A percentile compares a stretch with the other conserved stretches of the same genome.
These are phyloP conservation scores for Diaporthe aspalathi DNA, from an alignment of 2,329 filamentous ascomycete species.

Conservation along the genomic window DNA sequence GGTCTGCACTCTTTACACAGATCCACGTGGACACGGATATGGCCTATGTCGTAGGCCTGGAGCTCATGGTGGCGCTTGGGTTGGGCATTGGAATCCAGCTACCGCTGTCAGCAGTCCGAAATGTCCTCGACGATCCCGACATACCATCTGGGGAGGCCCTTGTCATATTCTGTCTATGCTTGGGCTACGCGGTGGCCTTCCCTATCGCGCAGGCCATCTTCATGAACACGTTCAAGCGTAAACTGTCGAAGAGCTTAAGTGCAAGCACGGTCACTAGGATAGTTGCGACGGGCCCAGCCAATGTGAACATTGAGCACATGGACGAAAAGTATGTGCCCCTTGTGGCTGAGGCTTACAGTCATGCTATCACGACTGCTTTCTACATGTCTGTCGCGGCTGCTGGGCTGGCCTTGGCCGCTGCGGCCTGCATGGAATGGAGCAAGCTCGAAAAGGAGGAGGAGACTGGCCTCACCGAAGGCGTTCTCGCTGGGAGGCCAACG, in stretches of 20 bases:
- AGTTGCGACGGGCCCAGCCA: not conserved
- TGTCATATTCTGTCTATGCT: not conserved
- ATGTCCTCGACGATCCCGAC: not conserved
- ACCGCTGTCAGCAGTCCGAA: constrained; percentile 2
- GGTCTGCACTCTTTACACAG: not conserved
- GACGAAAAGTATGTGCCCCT: not conserved
- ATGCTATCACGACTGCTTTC: not conserved
- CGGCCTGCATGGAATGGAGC: not conserved
- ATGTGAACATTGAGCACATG: not conserved
- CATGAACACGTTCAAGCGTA: not conserved
- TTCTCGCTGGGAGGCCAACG: not conserved
- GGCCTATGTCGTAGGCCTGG: not conserved
- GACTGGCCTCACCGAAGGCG: not conserved
- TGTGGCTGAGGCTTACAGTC: not conserved
- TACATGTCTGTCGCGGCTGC: not conserved
- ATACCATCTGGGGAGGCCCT: not conserved
- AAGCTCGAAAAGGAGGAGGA: not conserved
- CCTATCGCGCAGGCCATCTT: constrained; percentile 10
- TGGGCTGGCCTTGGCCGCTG: not conserved
- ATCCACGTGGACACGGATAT: not conserved
- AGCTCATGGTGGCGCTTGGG: not conserved
- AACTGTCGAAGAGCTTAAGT: not conserved
- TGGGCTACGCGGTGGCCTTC: not conserved
- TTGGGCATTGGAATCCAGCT: not conserved
- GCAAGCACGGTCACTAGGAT: not conserved